A percentile compares a stretch with the other conserved stretches of the same genome.
Conservation (phyloP, 768 basidiomycete species). For the Dendrothele bispora region DNA sequence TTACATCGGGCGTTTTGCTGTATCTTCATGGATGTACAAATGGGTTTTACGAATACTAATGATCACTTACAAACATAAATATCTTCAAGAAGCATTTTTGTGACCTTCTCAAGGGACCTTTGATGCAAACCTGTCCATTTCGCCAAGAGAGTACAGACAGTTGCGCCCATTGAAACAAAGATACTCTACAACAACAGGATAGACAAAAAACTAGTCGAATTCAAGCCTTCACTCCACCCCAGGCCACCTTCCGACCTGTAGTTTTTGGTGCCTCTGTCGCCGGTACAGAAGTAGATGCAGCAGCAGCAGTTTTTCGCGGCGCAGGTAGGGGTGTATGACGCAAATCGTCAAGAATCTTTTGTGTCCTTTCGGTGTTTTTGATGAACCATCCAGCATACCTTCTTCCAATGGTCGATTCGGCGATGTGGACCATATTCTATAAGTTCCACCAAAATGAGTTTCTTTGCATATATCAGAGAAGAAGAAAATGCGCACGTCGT, state of each 20-base stretch:
- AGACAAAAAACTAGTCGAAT: too few relatives aligned
- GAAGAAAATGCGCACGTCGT: slow-evolving; percentile 61
- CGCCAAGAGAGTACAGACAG: too few relatives aligned
- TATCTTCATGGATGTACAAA: too few relatives aligned
- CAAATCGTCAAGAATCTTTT: slow-evolving; percentile 82
- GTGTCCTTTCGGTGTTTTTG: slow-evolving; percentile 90
- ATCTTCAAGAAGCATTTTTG: too few relatives aligned
- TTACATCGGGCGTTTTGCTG: too few relatives aligned
- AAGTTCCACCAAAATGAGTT: background rate
- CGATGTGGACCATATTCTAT: slow-evolving; percentile 96
- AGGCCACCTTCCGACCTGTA: slow-evolving; percentile 61
- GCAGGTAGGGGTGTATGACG: slow-evolving; percentile 49
- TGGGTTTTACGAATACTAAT: too few relatives aligned
- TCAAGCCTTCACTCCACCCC: slow-evolving; percentile 54
- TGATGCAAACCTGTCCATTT: too few relatives aligned
- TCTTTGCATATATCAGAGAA: background rate
- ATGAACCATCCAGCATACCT: slow-evolving; percentile 98
- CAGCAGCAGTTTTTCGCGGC: slow-evolving; percentile 25
- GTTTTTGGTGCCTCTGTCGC: slow-evolving; percentile 32
- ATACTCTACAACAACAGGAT: too few relatives aligned
- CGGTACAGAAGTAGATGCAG: slow-evolving; percentile 15
- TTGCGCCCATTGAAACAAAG: too few relatives aligned
- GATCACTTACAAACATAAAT: too few relatives aligned
- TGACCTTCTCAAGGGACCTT: too few relatives aligned
- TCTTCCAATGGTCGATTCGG: slow-evolving; percentile 90